Evolutionary conservation across 176 grass and related monocot species (phyloP).

Genomic region (Paspalum notatum): DNA sequence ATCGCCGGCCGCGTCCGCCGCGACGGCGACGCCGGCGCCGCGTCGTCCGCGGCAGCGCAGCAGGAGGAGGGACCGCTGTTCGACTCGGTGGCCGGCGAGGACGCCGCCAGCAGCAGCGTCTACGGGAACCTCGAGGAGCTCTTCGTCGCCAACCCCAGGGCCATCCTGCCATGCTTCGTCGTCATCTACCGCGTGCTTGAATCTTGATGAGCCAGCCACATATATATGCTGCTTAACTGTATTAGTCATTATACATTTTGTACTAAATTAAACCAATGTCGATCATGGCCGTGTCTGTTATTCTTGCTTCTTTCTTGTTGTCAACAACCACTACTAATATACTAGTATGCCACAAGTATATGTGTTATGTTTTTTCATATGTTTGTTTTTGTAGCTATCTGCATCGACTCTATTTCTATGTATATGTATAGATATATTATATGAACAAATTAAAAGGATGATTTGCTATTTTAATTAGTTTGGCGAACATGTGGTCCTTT

Average conservation of each 20-base stretch:
- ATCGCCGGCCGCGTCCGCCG: slow-evolving; percentile 82
- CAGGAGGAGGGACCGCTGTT: slow-evolving; percentile 43
- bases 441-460: not conserved
- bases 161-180: slow-evolving; percentile 95
- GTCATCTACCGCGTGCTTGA: slow-evolving; percentile 76
- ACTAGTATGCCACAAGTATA: not conserved
- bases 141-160: slow-evolving; percentile 88
- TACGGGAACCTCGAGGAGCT: slow-evolving; percentile 87
- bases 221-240: not conserved
- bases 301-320: not conserved
- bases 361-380: not conserved
- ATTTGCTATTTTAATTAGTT: not conserved
- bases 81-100: slow-evolving; percentile 75
- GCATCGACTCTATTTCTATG: too few species aligned
- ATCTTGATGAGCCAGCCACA: slow-evolving; percentile 8
- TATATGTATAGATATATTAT: not conserved
- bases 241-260: not conserved
- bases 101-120: slow-evolving; percentile 40
- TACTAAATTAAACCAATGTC: not conserved
- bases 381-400: too few species aligned
- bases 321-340: not conserved
- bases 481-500: too few species aligned
- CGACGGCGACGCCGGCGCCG: not conserved
- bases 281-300: not conserved
- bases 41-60: not conserved